Evolutionary conservation across 305 asterid species (phyloP), one percentile per base, ranked within the genome.

Genomic region (Euphrasia arctica): DNA sequence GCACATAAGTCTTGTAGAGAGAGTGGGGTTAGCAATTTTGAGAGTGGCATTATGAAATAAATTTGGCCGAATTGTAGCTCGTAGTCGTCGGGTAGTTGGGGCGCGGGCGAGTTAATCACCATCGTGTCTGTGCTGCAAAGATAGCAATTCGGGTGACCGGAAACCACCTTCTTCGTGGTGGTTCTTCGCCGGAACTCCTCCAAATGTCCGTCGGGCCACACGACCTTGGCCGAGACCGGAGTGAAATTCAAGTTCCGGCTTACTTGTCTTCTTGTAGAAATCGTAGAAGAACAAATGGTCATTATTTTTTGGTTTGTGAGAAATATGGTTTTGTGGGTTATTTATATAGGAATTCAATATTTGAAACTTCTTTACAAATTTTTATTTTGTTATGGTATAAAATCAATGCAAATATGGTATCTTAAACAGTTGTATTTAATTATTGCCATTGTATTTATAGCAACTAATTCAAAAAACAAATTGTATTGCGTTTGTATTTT

Each of bases 31-130:
- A 27, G 77, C 3, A 73, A 69, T 78, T 73, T 81, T 0, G 82
- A 63, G 56, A 74, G 57, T 57, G 95, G 90, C 60, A 83, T 41
- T 43, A 82, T 67, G 75, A 86, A 86, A 63, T 86, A 86, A 12
- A 86, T 79, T 52, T 86, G 88, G 43, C 80, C 87, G 12, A 65
- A 64, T 62, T 74, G 82, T 6, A 86, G 57, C 10, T 66, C 71
- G 4, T 78, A 80, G 8, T 82, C 78, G 2, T 28, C 11, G 2
- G 70, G 67, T 32, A 80, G 67, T 28, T 48, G 80, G 2, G 79
- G 76, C 8, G 82, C 75, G 6, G 12, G 27, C 1, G 63, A 66
- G 62, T 67, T 51, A 36, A 80, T 64, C 41, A 28, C 29, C 78
- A 80, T 73, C 43, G 58, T 11, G 58, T 80, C 84, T 3, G 84